These are phyloP conservation scores for Coccomyxa sp. DNA, from an alignment of 139 green algal species.

Conservation along the genomic window DNA sequence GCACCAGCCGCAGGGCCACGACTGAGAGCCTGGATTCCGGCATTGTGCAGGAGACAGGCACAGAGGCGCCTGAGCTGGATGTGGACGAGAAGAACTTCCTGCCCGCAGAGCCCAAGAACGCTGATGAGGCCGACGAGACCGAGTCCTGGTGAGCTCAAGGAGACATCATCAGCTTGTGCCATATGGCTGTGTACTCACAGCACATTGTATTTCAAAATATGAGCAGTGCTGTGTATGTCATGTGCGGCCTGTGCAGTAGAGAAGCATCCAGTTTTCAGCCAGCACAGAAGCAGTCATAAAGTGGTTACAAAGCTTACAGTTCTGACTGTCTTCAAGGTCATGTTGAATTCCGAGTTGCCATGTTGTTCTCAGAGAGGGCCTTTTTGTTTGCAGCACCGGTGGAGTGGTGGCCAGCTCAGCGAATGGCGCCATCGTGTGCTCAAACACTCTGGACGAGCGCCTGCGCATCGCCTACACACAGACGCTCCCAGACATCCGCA, in stretches of 20 bases:
- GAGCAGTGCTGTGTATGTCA: too few species aligned
- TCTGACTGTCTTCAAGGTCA: too few species aligned
- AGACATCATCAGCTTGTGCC: not conserved
- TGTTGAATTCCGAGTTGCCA: too few species aligned
- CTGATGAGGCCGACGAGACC: conserved; percentile 49
- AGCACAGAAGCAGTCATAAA: too few species aligned
- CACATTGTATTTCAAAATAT: too few species aligned
- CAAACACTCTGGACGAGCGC: conserved; percentile 93
- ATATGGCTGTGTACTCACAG: not conserved
- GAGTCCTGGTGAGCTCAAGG: not conserved
- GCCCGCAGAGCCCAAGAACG: conserved; percentile 46
- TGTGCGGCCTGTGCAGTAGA: too few species aligned
- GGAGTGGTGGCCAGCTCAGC: conserved; percentile 82
- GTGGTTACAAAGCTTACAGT: too few species aligned
- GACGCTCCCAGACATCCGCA: conserved; percentile 72
- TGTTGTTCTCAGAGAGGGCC: not conserved
- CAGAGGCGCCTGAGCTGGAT: conserved; percentile 43
- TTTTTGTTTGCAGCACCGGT: conserved; percentile 61
- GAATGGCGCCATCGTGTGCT: conserved; percentile 84
- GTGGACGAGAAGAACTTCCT: conserved; percentile 71
- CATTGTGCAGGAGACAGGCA: too few species aligned
- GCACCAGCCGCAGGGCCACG: too few species aligned
- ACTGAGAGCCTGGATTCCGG: too few species aligned
- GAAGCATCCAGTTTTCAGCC: too few species aligned
- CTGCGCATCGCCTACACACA: conserved; percentile 75